Evolutionary conservation across 352 stramenopile species (phyloP), one percentile per base, ranked within the genome.

Genomic region (Globisporangium emineosum): DNA sequence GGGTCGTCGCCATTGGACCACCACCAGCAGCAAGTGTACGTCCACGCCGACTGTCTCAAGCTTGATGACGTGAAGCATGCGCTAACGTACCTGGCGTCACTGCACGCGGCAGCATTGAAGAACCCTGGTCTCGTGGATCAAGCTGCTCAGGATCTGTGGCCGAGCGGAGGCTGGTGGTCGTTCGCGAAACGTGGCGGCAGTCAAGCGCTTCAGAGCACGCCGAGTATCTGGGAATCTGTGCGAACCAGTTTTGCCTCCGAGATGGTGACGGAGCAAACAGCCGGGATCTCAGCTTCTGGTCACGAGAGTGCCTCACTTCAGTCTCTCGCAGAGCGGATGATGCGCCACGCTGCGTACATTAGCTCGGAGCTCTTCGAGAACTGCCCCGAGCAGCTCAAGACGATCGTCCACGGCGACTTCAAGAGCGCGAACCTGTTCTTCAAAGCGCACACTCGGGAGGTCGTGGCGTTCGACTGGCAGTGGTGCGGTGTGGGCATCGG

Each of bases 341-440:
- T 82, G 21, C 30, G 64, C 8, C 51, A 86, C 45, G 82, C 80
- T 0, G 67, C 57, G 19, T 89, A 84, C 64, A 77, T 91, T 57
- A 86, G 67, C 58, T 52, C 56, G 0, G 66, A 83, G 35, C 68
- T 91, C 19, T 72, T 72, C 9, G 60, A 77, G 5, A 62, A 61
- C 35, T 64, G 42, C 13, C 17, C 67, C 43, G 25, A 6, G 40
- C 12, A n/a, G 9, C 65, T 79, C 29, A 67, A 68, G 32, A 88
- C 78, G 5, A 52, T 91, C 23, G 66, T 91, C 6, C 82, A 91
- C 51, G 82, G 82, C 19, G 82, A 91, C 60, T 86, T 82, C 65
- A 91, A 91, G 71, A 87, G 75, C 30, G 78, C 76, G 55, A 91
- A 91, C 54, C 60, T 91, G 9, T 89, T 89, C 58, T 91, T 91